Percentiles rank a stretch among this genome's conserved stretches.
Evolutionary conservation across 768 basidiomycete genomes (phyloP).

Genomic region (Mycena chlorophos): DNA sequence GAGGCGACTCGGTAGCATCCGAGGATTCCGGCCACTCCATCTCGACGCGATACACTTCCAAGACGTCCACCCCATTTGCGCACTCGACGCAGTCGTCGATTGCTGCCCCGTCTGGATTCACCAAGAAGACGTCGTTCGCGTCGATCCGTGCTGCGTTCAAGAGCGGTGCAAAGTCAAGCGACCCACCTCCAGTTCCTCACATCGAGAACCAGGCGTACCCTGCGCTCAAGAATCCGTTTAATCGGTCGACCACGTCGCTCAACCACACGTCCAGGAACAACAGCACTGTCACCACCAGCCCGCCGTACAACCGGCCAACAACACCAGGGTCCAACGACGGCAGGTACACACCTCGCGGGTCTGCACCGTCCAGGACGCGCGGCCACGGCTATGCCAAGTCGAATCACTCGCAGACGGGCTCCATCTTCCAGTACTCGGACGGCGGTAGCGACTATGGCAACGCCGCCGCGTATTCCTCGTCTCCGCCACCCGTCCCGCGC

Average conservation of each 20-base stretch:
- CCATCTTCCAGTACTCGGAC: conserved; percentile 70
- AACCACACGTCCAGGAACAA: conserved; percentile 43
- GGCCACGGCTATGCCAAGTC: conserved; percentile 68
- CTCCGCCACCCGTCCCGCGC: conserved; percentile 79
- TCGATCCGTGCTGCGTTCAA: conserved; percentile 88
- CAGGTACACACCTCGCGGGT: conserved; percentile 33
- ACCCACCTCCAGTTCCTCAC: conserved; percentile 76
- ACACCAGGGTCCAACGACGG: conserved; percentile 56
- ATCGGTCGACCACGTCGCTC: conserved; percentile 77
- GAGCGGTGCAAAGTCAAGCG: conserved; percentile 51
- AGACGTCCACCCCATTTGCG: conserved; percentile 55
- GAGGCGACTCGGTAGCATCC: conserved; percentile 79
- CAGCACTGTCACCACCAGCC: conserved; percentile 46
- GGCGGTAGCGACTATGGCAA: conserved; percentile 68
- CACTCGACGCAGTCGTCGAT: conserved; percentile 76
- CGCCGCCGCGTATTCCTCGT: conserved; percentile 47
- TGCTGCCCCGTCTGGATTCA: conserved; percentile 59
- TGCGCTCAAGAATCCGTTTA: conserved; percentile 78
- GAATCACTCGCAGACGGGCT: conserved; percentile 76
- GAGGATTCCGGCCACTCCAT: conserved; percentile 71
- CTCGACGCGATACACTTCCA: conserved; percentile 49
- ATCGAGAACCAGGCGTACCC: conserved; percentile 70
- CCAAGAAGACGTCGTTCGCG: conserved; percentile 83
- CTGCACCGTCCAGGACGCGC: conserved; percentile 45
- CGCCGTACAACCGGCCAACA: conserved; percentile 58